These are phyloP conservation scores for Excoecaria cochinchinensis DNA, from an alignment of 345 rosid genomes.

Conservation along the genomic window DNA sequence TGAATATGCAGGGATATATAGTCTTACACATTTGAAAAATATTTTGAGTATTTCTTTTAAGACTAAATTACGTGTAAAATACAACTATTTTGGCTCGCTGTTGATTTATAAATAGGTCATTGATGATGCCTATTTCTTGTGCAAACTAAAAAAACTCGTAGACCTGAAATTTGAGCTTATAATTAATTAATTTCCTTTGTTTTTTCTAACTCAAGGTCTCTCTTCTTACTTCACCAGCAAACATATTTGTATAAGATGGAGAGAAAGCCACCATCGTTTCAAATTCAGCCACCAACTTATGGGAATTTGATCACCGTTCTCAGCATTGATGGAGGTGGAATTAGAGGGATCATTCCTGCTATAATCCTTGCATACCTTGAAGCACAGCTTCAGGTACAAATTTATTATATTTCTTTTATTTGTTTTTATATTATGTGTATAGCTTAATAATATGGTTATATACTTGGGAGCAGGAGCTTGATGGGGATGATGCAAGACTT, in stretches of 20 bases:
- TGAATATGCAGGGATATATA: no score
- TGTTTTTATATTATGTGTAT: neutral
- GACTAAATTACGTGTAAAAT: no score
- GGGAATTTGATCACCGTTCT: slow-evolving; percentile 14
- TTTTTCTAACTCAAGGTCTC: neutral
- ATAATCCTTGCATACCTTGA: slow-evolving; percentile 21
- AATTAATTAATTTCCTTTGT: neutral
- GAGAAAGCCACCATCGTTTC: neutral
- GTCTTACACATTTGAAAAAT: no score
- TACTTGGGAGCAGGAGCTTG: slow-evolving; percentile 10
- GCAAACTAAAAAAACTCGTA: no score
- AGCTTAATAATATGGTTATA: neutral
- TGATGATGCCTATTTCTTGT: no score
- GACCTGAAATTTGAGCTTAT: no score
- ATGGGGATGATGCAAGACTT: slow-evolving; percentile 17
- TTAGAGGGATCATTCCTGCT: slow-evolving; percentile 21
- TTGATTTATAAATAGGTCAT: no score
- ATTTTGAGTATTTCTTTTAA: no score
- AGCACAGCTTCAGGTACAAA: slow-evolving; percentile 23
- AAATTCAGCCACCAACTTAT: neutral
- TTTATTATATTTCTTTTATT: neutral
- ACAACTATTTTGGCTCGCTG: no score
- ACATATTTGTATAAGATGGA: neutral
- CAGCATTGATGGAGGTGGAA: slow-evolving; percentile 25
- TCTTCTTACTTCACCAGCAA: neutral